Percentiles rank a stretch among this genome's conserved stretches.
phyloP scores from a whole-genome alignment of 805 yeast species.

The Pichia exigua region DNA sequence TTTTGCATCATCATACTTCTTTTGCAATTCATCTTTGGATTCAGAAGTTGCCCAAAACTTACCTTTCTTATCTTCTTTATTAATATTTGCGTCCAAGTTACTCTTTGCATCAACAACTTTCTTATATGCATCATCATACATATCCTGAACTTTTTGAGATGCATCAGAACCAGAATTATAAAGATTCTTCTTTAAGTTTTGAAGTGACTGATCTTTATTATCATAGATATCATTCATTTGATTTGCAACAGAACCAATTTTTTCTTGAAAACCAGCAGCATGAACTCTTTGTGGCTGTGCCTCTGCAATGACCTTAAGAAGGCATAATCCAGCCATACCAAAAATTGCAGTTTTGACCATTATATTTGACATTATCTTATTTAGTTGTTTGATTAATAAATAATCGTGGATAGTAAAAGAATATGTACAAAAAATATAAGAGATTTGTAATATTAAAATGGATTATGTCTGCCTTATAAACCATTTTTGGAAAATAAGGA shows the following conservation, averaged over 20 bases:
- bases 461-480: not conserved
- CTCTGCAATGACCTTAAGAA: conserved; percentile 8
- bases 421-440: not conserved
- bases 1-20: conserved; percentile 13
- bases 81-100: conserved; percentile 23
- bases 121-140: conserved; percentile 22
- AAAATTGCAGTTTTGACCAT: not conserved
- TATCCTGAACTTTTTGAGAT: conserved; percentile 9
- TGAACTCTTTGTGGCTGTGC: not conserved
- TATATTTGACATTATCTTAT: not conserved
- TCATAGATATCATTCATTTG: not conserved
- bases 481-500: not conserved
- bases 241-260: not conserved
- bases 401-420: not conserved
- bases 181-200: conserved; percentile 1
- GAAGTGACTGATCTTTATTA: not conserved
- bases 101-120: conserved; percentile 27
- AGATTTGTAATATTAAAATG: too few relatives aligned
- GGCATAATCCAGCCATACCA: conserved; percentile 9
- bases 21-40: conserved; percentile 20
- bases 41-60: conserved; percentile 14
- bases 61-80: conserved; percentile 23
- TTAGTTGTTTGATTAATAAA: too few relatives aligned
- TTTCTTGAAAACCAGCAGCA: not conserved
- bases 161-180: conserved; percentile 6